Evolutionary conservation across 495 filamentous ascomycete species (phyloP).

Genomic region (Penicillium dipodomyicola): DNA sequence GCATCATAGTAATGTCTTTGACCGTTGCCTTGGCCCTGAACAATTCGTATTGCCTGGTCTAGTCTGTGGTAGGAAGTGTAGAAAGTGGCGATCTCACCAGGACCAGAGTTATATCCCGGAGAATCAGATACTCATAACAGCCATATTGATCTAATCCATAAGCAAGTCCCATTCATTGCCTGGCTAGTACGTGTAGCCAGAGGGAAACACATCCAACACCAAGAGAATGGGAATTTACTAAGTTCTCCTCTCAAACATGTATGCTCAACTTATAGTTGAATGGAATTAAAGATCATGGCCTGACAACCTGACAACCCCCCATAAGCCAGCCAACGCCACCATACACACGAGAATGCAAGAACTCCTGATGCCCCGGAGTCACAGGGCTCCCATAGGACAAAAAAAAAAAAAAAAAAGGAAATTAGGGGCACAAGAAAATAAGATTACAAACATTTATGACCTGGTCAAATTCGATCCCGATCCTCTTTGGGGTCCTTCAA

Average conservation of each 20-base stretch:
- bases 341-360: constrained; percentile 24
- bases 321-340: constrained; percentile 21
- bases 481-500: constrained; percentile 47
- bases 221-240: neutral
- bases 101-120: no score
- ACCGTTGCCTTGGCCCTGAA: neutral
- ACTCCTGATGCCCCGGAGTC: constrained; percentile 9
- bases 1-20: neutral
- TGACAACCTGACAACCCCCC: constrained; percentile 13
- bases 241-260: neutral
- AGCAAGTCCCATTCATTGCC: neutral
- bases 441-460: constrained; percentile 19
- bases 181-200: neutral
- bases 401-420: constrained; percentile 7
- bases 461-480: constrained; percentile 29
- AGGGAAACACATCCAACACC: neutral
- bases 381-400: neutral
- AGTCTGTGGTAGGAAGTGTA: neutral
- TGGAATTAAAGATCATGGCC: constrained; percentile 11
- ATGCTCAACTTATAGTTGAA: constrained; percentile 6
- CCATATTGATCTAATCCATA: neutral
- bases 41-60: neutral
- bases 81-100: neutral
- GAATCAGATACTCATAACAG: neutral
- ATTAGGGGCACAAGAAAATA: constrained; percentile 21